A percentile compares a stretch with the other conserved stretches of the same genome.
phyloP scores from a whole-genome alignment of 306 rosid species.

The Crataegus laevigata region DNA sequence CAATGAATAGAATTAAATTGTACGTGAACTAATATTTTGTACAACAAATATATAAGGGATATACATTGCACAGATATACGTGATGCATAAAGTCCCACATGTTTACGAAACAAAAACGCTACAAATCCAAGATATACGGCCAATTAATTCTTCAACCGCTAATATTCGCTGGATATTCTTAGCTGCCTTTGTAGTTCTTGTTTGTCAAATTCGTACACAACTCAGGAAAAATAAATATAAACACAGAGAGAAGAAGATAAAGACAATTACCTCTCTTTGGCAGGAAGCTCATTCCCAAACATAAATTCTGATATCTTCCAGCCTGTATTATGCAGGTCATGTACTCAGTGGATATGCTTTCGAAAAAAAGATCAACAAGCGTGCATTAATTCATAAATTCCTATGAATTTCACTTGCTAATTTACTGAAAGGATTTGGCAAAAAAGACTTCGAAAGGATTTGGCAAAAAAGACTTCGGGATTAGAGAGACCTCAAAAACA shows the following conservation, averaged over 20 bases:
- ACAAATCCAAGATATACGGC: conserved; percentile 53
- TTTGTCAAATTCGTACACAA: conserved; percentile 24
- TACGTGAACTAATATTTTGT: not conserved
- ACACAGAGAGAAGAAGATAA: conserved; percentile 3
- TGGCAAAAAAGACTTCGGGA: not conserved
- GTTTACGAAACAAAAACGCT: conserved; percentile 16
- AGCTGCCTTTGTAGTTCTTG: conserved; percentile 50
- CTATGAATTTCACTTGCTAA: not conserved
- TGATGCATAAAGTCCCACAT: not conserved
- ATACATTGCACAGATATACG: not conserved
- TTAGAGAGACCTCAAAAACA: not conserved
- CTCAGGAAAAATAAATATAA: not conserved
- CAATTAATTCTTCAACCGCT: conserved; percentile 35
- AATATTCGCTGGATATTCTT: conserved; percentile 30
- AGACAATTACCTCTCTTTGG: conserved; percentile 37
- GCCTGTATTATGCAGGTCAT: conserved; percentile 31
- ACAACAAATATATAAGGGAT: not conserved
- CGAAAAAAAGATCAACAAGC: not conserved
- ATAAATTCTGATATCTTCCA: conserved; percentile 52
- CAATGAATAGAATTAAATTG: not conserved
- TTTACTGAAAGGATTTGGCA: too few relatives aligned
- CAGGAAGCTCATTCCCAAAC: conserved; percentile 27
- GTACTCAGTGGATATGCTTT: not conserved
- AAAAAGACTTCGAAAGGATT: too few relatives aligned
- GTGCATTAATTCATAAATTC: not conserved